Percentiles rank a stretch among this genome's conserved stretches.
Conservation (phyloP, 1,139 yeast species). For the Sugiyamaella sp. region DNA sequence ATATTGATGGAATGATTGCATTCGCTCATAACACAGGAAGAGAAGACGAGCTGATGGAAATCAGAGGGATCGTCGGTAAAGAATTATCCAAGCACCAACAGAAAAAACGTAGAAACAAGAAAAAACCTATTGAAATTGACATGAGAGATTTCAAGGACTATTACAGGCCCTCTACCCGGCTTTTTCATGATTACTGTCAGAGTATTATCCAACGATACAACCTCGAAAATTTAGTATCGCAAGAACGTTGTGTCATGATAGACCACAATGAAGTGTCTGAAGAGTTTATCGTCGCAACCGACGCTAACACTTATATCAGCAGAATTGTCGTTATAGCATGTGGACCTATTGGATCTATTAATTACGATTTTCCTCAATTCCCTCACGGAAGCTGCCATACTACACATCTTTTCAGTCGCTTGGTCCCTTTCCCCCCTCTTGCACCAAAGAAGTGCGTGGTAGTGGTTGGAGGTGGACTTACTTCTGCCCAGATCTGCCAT, state of each 20-base stretch:
- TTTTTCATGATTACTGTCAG: slow-evolving; percentile 49
- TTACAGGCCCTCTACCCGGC: slow-evolving; percentile 50
- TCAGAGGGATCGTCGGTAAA: slow-evolving; percentile 52
- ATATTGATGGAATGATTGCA: slow-evolving; percentile 51
- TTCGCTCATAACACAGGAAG: slow-evolving; percentile 46
- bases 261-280: slow-evolving; percentile 36
- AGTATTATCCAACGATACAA: slow-evolving; percentile 46
- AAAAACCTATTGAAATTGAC: slow-evolving; percentile 39
- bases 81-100: slow-evolving; percentile 52
- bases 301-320: slow-evolving; percentile 41
- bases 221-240: slow-evolving; percentile 41
- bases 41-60: slow-evolving; percentile 48
- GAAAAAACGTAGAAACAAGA: slow-evolving; percentile 42
- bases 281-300: slow-evolving; percentile 19
- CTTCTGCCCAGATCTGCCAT: slow-evolving; percentile 54
- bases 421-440: slow-evolving; percentile 29
- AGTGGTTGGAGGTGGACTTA: slow-evolving; percentile 54
- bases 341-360: slow-evolving; percentile 49
- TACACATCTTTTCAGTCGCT: slow-evolving; percentile 45
- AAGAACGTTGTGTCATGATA: slow-evolving; percentile 46
- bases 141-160: slow-evolving; percentile 54
- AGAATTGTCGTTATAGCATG: slow-evolving; percentile 48
- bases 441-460: slow-evolving; percentile 29
- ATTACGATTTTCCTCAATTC: slow-evolving; percentile 37
- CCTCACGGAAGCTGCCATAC: slow-evolving; percentile 50